Base-by-base conservation (phyloP, 2,329 filamentous ascomycete species). In the Fonsecaea nubica region DNA sequence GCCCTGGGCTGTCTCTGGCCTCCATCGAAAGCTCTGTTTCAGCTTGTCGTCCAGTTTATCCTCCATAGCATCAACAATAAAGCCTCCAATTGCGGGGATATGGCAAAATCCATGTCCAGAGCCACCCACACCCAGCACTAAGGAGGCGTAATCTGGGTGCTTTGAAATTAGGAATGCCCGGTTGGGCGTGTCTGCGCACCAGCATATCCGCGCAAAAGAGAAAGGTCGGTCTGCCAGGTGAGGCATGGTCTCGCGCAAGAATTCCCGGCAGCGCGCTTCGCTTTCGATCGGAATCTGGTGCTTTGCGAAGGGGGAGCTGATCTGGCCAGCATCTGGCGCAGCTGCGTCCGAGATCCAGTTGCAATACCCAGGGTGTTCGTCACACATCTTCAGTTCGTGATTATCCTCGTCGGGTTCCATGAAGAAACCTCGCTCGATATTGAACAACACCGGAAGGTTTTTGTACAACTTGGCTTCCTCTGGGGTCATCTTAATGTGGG, bases 311-410 rank as follows among this genome's bases (percentile, higher is more conserved):
- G 81, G 80, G 0, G 79, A 66, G 6, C 79, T 81, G 21, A 73
- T 71, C 36, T 72, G 69, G 30, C 77, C 72, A 7, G 75, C 77
- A 36, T 72, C 65, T 15, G 62, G 42, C 0, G 72, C 65, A 50
- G 53, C 7, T 6, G 30, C 25, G 33, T 76, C 72, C 0, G 66
- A 63, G 9, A 81, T 69, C 52, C 80, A 82, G 65, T 86, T 85
- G 63, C 80, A 82, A 68, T 86, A 87, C 3, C 85, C 85, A 0
- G 85, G 84, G 65, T 86, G 84, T 69, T 87, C 84, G 67, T 87
- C 85, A 53, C 76, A 78, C 53, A 78, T 74, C 64, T 78, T 79
- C 2, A 79, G 73, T 67, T 77, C 61, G 75, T 76, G 69, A 77
- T 74, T 75, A 9, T 79, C 75, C 50, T 75, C 74, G 72, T 85